Evolutionary conservation across 1,284 basidiomycete genomes (phyloP), one percentile per base, ranked within the genome.

Genomic region (Phylloboletellus chloephorus): DNA sequence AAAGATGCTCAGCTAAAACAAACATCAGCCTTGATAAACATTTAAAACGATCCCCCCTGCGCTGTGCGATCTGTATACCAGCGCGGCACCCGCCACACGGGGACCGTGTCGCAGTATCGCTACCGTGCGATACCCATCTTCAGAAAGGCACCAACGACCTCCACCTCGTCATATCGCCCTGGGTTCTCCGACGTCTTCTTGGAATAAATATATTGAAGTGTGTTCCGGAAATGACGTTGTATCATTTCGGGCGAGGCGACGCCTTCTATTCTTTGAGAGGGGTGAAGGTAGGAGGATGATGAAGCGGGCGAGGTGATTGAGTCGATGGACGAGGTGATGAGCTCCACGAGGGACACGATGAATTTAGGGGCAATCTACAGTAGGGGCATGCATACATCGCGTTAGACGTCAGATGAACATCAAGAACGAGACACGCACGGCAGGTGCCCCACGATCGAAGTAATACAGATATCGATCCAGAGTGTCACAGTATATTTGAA

Each of bases 391-490:
- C 7, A 30, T 22, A 4, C 10, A 24, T 36, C 17, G 21, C 15
- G 15, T 15, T 8, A 5, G 15, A 26, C 5, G 7, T 9, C 8
- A 30, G 31, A 36, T 31, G 5, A 31, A 34, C 11, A 7, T 4
- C 5, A 7, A 17, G 7, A 36, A 5, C 21, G 3, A 11, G 33
- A 7, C 3, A 70, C 80, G 60, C 58, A 95, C 92, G 15, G 89
- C 90, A 45, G 89, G 80, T 15, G 90, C 88, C 31, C 86, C 88
- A 43, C 82, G 87, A 57, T 97, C 93, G 48, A 95, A 82, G 66
- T 95, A 96, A 65, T 91, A 96, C 37, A 96, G 67, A 61, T 96
- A 96, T 52, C 83, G 84, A 62, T 97, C 93, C 29, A 97, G 78
- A 5, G 93, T 88, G 61, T 96, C 90, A 53, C 88, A 89, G 61